Base-by-base conservation (phyloP, 768 basidiomycete species). In the Leccinellum rugosiceps region DNA sequence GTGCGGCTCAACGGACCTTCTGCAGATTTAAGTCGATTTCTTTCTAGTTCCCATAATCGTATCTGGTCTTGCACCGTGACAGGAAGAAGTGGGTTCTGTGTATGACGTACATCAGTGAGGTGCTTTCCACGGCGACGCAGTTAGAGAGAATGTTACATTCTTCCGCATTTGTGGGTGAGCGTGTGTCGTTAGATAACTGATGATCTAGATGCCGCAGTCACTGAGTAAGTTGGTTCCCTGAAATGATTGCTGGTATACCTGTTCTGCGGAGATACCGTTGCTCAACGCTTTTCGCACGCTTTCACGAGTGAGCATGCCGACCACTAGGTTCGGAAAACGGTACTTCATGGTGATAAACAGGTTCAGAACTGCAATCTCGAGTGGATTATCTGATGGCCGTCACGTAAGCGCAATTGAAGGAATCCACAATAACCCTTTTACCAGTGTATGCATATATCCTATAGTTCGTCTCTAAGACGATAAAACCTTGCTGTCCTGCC, bases 61-160 rank as follows among this genome's bases (percentile, higher is more conserved):
- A 99, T 91, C 74, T 98, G 96, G 75, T 99, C 96, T 68, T 97
- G 94, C 0, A 99, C 96, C 0, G 97, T 98, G 45, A 97, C 94
- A 28, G 97, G 96, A 23, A 99, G 78, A 14, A 98, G 77, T 9
- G 95, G 95, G 68, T 92, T 92, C 92, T 95, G 68, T 26, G 30
- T 14, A 56, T 52, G 63, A 65, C 45, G 55, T 66, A 68, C 56
- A 11, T 62, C 46, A 63, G 54, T 56, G 52, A 32, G 31, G 31
- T 46, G 43, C n/a, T 11, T 41, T 35, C 25, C 17, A 34, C 50
- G 30, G 46, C 48, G 14, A 51, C 49, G 50, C 58, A 56, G 55
- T 60, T 57, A 60, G 53, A 49, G 50, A 54, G 46, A 17, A 32
- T 11, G 81, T 64, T 67, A 94, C 93, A 70, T 94, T 93, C 74